These are phyloP conservation scores for Solanum tarapatanum DNA, from an alignment of 257 asterid species.

Conservation along the genomic window DNA sequence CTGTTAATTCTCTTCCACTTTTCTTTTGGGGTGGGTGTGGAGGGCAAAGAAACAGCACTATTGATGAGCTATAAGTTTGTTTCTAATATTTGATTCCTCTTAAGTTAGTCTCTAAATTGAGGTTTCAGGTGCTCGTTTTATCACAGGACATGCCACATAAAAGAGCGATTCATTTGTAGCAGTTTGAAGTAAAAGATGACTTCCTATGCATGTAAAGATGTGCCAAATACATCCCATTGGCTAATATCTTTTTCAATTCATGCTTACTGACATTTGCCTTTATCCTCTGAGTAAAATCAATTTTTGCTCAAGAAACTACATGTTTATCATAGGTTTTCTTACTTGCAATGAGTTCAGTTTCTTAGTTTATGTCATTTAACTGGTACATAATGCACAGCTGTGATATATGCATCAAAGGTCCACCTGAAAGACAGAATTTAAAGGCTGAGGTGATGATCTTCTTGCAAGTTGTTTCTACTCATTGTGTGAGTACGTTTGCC, in stretches of 20 bases:
- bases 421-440: constrained; percentile 56
- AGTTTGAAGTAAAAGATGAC: background rate
- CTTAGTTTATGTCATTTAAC: background rate
- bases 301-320: background rate
- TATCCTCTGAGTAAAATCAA: background rate
- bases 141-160: background rate
- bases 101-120: background rate
- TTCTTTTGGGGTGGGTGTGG: background rate
- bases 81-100: background rate
- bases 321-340: background rate
- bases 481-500: constrained; percentile 30
- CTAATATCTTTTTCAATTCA: background rate
- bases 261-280: background rate
- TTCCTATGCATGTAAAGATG: background rate
- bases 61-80: background rate
- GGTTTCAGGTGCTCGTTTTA: background rate
- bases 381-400: constrained; percentile 29
- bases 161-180: background rate
- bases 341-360: background rate
- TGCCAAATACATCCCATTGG: background rate
- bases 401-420: constrained; percentile 54
- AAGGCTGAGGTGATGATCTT: constrained; percentile 40
- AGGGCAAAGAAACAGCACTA: background rate
- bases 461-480: constrained; percentile 41
- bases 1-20: background rate